These are phyloP conservation scores for Fusarium chuoi DNA, from an alignment of 2,329 filamentous ascomycete genomes.

Conservation along the genomic window DNA sequence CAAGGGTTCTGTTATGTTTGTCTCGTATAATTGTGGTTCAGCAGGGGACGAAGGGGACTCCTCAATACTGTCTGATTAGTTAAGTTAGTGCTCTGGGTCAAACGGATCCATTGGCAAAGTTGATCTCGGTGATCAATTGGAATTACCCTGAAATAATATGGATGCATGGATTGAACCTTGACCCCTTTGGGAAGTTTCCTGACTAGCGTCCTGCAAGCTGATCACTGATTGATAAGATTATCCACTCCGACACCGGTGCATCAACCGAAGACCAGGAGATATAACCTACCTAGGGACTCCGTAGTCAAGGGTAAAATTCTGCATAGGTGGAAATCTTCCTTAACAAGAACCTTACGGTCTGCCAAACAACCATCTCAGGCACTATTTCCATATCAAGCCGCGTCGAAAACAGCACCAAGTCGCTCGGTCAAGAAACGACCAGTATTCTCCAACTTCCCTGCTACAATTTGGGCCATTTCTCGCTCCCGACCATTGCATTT, in stretches of 20 bases:
- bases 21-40: conserved; percentile 3
- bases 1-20: conserved; percentile 17
- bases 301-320: neutral
- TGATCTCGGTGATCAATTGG: neutral
- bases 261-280: neutral
- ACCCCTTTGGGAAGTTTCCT: neutral
- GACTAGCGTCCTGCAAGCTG: conserved; percentile 39
- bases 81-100: conserved; percentile 8
- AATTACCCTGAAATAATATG: conserved; percentile 18
- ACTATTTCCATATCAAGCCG: neutral
- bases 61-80: conserved; percentile 6
- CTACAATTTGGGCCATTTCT: neutral
- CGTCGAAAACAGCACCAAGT: neutral
- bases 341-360: neutral
- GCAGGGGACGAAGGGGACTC: conserved; percentile 10
- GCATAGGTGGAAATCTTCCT: neutral
- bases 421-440: neutral
- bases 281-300: neutral
- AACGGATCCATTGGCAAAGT: conserved; percentile 11
- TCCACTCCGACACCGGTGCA: conserved; percentile 8
- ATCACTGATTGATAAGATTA: conserved; percentile 48
- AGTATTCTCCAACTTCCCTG: neutral
- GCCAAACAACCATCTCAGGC: neutral
- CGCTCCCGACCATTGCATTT: neutral
- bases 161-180: conserved; percentile 4